Evolutionary conservation across 1,139 yeast genomes (phyloP).

Genomic region (Hyphopichia burtonii): DNA sequence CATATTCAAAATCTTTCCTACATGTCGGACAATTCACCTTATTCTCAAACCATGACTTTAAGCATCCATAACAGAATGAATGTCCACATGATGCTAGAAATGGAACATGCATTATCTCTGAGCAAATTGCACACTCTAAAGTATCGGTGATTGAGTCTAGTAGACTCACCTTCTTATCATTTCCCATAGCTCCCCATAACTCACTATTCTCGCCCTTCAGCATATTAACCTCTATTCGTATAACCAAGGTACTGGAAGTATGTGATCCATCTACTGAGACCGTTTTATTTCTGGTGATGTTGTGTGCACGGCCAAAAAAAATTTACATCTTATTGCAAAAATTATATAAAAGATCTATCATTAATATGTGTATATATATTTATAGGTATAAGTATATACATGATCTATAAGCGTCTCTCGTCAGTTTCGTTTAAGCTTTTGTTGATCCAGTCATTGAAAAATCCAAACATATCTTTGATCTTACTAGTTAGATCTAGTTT

Average conservation of each 20-base stretch:
- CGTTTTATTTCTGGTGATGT: too few species aligned
- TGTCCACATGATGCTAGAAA: conserved; percentile 45
- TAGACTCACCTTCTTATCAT: conserved; percentile 12
- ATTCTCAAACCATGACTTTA: conserved; percentile 49
- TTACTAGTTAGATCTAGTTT: conserved; percentile 20
- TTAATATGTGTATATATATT: too few species aligned
- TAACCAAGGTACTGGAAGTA: too few species aligned
- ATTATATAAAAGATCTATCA: too few species aligned
- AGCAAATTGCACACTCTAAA: conserved; percentile 44
- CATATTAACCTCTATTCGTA: too few species aligned
- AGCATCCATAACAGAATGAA: conserved; percentile 48
- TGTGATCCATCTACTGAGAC: too few species aligned
- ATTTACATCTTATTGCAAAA: too few species aligned
- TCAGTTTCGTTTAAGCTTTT: conserved; percentile 5
- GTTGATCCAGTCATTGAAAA: conserved; percentile 27
- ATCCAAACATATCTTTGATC: conserved; percentile 19
- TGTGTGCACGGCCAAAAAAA: too few species aligned
- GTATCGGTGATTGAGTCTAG: conserved; percentile 24
- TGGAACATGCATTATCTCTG: conserved; percentile 47
- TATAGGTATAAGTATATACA: background rate
- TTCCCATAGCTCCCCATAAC: conserved; percentile 12
- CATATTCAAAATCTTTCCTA: conserved; percentile 38
- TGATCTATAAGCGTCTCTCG: conserved; percentile 3
- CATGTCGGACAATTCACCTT: conserved; percentile 57
- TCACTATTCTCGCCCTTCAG: background rate